Percentiles rank a stretch among this genome's conserved stretches.
These are phyloP conservation scores for Cyberlindnera veronae DNA, from an alignment of 805 yeast species.

Conservation along the genomic window DNA sequence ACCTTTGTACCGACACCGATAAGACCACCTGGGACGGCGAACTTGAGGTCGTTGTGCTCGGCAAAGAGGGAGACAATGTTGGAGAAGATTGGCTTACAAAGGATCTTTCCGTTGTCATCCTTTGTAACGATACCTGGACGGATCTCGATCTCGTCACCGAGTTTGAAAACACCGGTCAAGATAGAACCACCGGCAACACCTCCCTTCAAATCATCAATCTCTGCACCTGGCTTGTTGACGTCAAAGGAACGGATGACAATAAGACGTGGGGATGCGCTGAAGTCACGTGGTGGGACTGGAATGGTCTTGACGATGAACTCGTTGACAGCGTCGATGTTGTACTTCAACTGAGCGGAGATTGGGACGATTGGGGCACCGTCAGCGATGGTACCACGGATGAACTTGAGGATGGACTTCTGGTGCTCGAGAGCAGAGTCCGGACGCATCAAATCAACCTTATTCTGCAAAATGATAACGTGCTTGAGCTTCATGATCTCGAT, in stretches of 20 bases:
- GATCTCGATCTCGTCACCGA: conserved; percentile 98
- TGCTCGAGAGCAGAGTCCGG: conserved; percentile 96
- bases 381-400: conserved; percentile 96
- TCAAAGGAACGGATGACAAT: conserved; percentile 98
- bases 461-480: conserved; percentile 93
- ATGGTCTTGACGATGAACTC: conserved; percentile 92
- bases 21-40: conserved; percentile 99
- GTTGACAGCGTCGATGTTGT: conserved; percentile 97
- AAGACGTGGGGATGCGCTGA: conserved; percentile 87
- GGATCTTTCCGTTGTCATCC: conserved; percentile 82
- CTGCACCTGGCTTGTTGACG: conserved; percentile 98
- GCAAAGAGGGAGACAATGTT: conserved; percentile 93
- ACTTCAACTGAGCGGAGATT: conserved; percentile 96
- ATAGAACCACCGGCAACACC: conserved; percentile 99
- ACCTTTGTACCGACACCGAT: conserved; percentile 99
- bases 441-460: conserved; percentile 97
- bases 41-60: conserved; percentile 95
- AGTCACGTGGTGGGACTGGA: conserved; percentile 96
- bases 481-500: conserved; percentile 98
- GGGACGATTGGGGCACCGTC: conserved; percentile 99
- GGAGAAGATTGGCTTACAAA: conserved; percentile 93
- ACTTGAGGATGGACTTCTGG: conserved; percentile 85
- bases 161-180: conserved; percentile 91
- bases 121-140: conserved; percentile 99
- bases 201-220: conserved; percentile 94